Evolutionary conservation across 2,329 filamentous ascomycete species (phyloP).

Genomic region (Didymosphaeria variabile): DNA sequence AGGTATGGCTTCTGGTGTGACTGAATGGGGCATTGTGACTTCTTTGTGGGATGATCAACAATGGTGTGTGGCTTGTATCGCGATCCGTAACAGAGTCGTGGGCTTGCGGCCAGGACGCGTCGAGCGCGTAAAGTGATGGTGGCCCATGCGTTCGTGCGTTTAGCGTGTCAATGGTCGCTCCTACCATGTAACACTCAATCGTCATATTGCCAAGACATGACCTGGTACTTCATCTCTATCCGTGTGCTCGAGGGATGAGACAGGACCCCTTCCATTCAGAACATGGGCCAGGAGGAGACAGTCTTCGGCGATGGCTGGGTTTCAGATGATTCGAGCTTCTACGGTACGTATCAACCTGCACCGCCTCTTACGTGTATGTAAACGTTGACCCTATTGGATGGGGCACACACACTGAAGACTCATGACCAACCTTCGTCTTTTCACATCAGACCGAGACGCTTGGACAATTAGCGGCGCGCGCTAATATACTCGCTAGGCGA

Average conservation of each 20-base stretch:
- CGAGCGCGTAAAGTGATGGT: constrained; percentile 8
- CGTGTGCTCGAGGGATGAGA: constrained; percentile 14
- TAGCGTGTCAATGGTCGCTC: not conserved
- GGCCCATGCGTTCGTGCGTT: not conserved
- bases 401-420: not conserved
- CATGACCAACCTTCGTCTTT: not conserved
- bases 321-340: constrained; percentile 57
- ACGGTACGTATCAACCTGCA: constrained; percentile 46
- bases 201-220: constrained; percentile 17
- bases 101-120: constrained; percentile 10
- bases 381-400: not conserved
- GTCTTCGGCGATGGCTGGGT: constrained; percentile 47
- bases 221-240: constrained; percentile 15
- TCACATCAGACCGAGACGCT: not conserved
- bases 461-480: not conserved
- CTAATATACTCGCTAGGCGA: constrained; percentile 28
- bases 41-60: not conserved
- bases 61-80: not conserved
- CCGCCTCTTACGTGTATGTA: not conserved
- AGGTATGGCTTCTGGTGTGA: constrained; percentile 51
- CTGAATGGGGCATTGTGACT: constrained; percentile 56
- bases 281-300: constrained; percentile 37
- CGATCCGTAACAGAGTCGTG: not conserved
- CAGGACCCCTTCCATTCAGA: constrained; percentile 3
- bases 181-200: constrained; percentile 14